Conservation (phyloP, 352 stramenopile species). For the Phytophthora multivora region DNA sequence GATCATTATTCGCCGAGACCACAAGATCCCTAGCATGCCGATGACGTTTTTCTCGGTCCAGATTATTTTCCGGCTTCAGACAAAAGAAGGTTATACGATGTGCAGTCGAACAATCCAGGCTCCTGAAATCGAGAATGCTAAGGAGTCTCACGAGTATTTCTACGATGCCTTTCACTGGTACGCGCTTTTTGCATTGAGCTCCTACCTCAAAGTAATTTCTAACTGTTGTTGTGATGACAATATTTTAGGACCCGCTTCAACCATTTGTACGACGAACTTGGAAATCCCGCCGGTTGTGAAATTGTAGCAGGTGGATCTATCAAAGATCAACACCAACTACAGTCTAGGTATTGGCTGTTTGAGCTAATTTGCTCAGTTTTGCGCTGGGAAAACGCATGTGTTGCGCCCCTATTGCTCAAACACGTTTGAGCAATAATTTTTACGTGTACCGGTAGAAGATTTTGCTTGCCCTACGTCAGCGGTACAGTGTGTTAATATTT, state of each 20-base stretch:
- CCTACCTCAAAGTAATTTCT: neutral
- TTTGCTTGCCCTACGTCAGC: neutral
- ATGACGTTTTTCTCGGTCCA: slow-evolving; percentile 59
- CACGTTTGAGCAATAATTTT: slow-evolving; percentile 3
- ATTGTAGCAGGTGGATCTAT: slow-evolving; percentile 55
- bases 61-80: slow-evolving; percentile 62
- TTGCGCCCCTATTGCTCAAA: slow-evolving; percentile 45
- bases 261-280: slow-evolving; percentile 42
- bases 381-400: slow-evolving; percentile 51
- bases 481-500: no score
- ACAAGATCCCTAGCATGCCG: slow-evolving; percentile 43
- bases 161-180: slow-evolving; percentile 64
- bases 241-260: slow-evolving; percentile 52
- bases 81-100: slow-evolving; percentile 49
- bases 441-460: neutral
- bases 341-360: slow-evolving; percentile 59
- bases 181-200: neutral
- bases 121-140: slow-evolving; percentile 45
- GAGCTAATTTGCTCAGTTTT: slow-evolving; percentile 66
- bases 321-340: slow-evolving; percentile 43
- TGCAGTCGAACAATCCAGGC: slow-evolving; percentile 58
- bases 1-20: slow-evolving; percentile 55
- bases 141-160: slow-evolving; percentile 54
- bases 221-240: neutral
- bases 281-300: slow-evolving; percentile 46